Percentiles rank a stretch among this genome's conserved stretches.
Evolutionary conservation across 2,329 filamentous ascomycete species (phyloP).

Genomic region (Trichoderma sp.): DNA sequence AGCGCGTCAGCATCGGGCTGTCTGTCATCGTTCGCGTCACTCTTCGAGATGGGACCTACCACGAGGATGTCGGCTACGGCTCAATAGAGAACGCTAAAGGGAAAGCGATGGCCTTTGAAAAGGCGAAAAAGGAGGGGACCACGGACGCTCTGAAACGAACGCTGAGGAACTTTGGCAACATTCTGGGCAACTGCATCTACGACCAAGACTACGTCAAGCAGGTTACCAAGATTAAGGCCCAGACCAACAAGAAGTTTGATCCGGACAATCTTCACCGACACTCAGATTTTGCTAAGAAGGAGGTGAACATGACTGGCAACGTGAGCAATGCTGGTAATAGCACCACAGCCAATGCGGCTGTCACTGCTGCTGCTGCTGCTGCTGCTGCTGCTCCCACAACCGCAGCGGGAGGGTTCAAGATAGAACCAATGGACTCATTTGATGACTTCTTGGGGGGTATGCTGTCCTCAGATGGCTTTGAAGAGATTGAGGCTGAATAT

Average conservation of each 20-base stretch:
- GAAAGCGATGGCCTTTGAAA: conserved; percentile 95
- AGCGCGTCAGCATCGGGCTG: conserved; percentile 79
- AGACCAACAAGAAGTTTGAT: conserved; percentile 70
- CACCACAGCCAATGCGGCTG: not conserved
- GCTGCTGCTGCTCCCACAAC: not conserved
- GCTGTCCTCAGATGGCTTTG: conserved; percentile 38
- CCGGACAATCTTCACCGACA: conserved; percentile 80
- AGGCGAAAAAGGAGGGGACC: conserved; percentile 96
- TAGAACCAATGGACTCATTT: conserved; percentile 45
- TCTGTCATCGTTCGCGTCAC: conserved; percentile 91
- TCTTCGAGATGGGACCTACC: conserved; percentile 88
- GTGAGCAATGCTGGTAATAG: not conserved
- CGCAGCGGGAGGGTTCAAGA: conserved; percentile 27
- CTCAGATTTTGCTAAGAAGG: conserved; percentile 66
- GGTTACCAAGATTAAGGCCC: conserved; percentile 84
- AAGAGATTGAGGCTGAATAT: conserved; percentile 39
- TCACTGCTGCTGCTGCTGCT: not conserved
- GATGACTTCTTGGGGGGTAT: conserved; percentile 52
- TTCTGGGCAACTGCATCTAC: conserved; percentile 97
- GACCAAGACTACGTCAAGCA: conserved; percentile 91
- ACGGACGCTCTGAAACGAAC: conserved; percentile 92
- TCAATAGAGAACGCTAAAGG: conserved; percentile 95
- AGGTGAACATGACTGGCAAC: conserved; percentile 22
- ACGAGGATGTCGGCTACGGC: conserved; percentile 96
- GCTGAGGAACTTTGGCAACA: conserved; percentile 88